Base-by-base conservation (phyloP, 2,329 filamentous ascomycete genomes). In the Pseudocercospora vitis region DNA sequence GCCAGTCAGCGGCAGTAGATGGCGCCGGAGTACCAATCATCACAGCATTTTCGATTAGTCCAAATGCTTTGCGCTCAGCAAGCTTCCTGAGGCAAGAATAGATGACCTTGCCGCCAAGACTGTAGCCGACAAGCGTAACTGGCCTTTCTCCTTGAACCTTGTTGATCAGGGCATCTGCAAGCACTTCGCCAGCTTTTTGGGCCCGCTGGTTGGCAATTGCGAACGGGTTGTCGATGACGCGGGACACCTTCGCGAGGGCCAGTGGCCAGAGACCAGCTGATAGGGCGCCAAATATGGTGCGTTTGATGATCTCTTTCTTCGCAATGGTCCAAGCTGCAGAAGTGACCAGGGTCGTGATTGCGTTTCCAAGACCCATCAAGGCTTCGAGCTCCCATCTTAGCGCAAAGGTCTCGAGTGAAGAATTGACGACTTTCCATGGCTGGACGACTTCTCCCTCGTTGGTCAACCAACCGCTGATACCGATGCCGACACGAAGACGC, bases 301-400 rank as follows among this genome's bases (percentile, higher is more conserved):
- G 81, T 63, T 87, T 85, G 57, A 95, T 79, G 53, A 95, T 85
- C 68, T 95, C 86, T 7, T 78, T 74, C 64, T 88, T 88, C 2
- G 90, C 88, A 54, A 82, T 78, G 31, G 76, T 78, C 89, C 91
- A 97, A n/a, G 91, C 89, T 37, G 83, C 83, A 66, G 84, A 91
- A 59, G 84, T 88, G 45, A 92, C 80, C 59, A 96, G 81, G 1
- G 84, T 86, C 55, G 88, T 85, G 57, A 97, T 82, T 1, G 89
- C 84, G 61, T 80, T 84, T 1, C 91, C 91, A 2, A 97, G 78
- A 33, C 88, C 91, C 62, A 85, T 77, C 24, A 97, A 75, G 1
- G 88, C 81, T 40, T 90, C 83, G 3, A 88, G 78, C 70, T 97
- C 94, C 84, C 88, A 97, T 46, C 88, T 81, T 19, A 97, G 75